phyloP scores from a whole-genome alignment of 805 yeast species.

The Scheffersomyces ergatensis region DNA sequence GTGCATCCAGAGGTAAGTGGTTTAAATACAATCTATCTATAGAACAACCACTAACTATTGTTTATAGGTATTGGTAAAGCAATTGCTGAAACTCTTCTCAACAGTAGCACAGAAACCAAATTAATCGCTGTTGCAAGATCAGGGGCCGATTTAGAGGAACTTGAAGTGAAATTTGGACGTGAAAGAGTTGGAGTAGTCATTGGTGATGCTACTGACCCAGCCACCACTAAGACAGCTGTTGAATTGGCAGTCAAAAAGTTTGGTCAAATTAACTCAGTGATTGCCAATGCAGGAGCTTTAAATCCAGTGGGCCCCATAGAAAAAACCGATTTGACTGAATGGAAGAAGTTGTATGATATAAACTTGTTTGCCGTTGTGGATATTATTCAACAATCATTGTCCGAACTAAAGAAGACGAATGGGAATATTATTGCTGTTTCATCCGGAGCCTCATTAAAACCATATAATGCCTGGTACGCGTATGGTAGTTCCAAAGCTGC shows the following conservation, averaged over 20 bases:
- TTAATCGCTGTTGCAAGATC: constrained; percentile 77
- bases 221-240: constrained; percentile 37
- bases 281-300: constrained; percentile 81
- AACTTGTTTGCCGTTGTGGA: constrained; percentile 76
- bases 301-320: constrained; percentile 68
- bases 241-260: constrained; percentile 44
- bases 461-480: constrained; percentile 79
- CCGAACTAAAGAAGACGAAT: constrained; percentile 50
- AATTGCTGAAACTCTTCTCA: constrained; percentile 54
- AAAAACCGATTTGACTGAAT: constrained; percentile 49
- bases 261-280: constrained; percentile 60
- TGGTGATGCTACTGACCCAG: constrained; percentile 59
- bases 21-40: background rate
- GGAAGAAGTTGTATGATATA: constrained; percentile 69
- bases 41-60: constrained; percentile 9
- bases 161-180: constrained; percentile 44
- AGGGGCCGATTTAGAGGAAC: constrained; percentile 40
- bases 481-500: constrained; percentile 94
- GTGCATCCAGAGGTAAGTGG: constrained; percentile 57
- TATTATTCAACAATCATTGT: constrained; percentile 54
- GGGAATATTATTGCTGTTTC: constrained; percentile 80
- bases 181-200: constrained; percentile 48
- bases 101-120: constrained; percentile 26
- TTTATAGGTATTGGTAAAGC: constrained; percentile 75
- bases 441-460: constrained; percentile 77